Evolutionary conservation across 2,329 filamentous ascomycete genomes (phyloP).

Genomic region (Colletotrichum lindemuthianum): DNA sequence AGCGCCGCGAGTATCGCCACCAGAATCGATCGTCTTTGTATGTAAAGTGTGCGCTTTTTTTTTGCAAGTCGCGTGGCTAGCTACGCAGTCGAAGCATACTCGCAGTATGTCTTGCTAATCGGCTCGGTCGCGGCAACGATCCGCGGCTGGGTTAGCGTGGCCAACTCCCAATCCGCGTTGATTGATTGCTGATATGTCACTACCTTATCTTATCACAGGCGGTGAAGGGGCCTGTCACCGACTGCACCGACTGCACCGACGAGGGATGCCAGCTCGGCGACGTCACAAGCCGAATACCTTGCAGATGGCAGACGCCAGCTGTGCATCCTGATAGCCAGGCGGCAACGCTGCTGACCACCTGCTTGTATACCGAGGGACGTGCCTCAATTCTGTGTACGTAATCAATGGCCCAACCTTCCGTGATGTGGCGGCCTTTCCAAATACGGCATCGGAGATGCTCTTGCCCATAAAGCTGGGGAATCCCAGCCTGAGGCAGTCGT

Average conservation of each 20-base stretch:
- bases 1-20: no score
- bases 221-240: conserved; percentile 29
- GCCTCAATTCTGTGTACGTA: no score
- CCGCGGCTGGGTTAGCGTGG: conserved; percentile 20
- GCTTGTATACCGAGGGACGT: no score
- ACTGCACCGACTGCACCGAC: conserved; percentile 28
- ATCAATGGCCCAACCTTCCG: no score
- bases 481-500: conserved; percentile 22
- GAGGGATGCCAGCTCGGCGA: conserved; percentile 28
- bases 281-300: conserved; percentile 31
- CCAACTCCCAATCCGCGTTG: neutral
- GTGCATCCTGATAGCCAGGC: neutral
- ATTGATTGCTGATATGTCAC: conserved; percentile 17
- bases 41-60: no score
- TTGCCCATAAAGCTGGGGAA: neutral
- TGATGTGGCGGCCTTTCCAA: neutral
- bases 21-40: no score
- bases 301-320: conserved; percentile 14
- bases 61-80: no score
- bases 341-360: neutral
- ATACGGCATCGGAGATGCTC: conserved; percentile 3
- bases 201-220: conserved; percentile 12
- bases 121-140: conserved; percentile 5
- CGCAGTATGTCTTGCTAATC: no score
- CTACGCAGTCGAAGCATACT: neutral